Percentiles rank a stretch among this genome's conserved stretches.
These are phyloP conservation scores for Syzygium oleosum DNA, from an alignment of 345 rosid genomes.

Conservation along the genomic window DNA sequence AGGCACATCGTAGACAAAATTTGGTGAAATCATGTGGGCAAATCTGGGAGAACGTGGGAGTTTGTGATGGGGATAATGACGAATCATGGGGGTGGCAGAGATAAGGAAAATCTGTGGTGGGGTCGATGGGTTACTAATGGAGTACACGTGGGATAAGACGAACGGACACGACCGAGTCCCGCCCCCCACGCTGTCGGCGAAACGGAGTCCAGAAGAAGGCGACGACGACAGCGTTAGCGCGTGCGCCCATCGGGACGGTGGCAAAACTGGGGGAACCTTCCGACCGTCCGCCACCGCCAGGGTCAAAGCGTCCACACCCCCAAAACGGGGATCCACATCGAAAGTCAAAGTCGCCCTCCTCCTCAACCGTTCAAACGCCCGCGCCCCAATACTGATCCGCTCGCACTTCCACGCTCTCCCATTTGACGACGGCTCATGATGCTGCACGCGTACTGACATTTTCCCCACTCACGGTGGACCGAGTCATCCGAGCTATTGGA, in stretches of 20 bases:
- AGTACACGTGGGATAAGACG: neutral
- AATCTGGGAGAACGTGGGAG: neutral
- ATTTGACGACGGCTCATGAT: neutral
- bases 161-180: neutral
- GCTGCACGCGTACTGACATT: neutral
- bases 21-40: neutral
- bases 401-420: neutral
- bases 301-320: neutral
- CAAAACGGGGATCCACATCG: neutral
- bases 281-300: neutral
- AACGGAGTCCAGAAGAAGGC: neutral
- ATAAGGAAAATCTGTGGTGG: neutral
- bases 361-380: neutral
- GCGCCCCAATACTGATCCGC: neutral
- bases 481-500: neutral
- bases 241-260: neutral
- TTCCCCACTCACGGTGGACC: neutral
- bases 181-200: neutral
- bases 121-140: neutral
- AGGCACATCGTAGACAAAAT: neutral
- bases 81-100: neutral
- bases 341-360: neutral
- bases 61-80: neutral
- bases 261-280: neutral
- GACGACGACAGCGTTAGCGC: neutral